A percentile compares a stretch with the other conserved stretches of the same genome.
These are phyloP conservation scores for Myriangium duriaei DNA, from an alignment of 2,329 filamentous ascomycete genomes.

Conservation along the genomic window DNA sequence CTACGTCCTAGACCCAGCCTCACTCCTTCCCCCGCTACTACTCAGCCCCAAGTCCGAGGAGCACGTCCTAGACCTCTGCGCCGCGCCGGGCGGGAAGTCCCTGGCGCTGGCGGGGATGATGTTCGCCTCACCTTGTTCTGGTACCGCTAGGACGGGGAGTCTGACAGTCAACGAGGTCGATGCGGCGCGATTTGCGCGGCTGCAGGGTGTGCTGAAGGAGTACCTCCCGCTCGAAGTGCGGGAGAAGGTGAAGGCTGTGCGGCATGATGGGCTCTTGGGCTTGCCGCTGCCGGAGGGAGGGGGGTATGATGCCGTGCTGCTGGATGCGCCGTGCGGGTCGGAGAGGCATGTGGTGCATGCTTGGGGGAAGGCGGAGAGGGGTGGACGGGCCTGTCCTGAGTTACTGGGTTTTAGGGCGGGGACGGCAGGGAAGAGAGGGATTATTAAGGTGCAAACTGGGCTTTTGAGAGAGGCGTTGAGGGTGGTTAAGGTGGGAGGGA, in stretches of 20 bases:
- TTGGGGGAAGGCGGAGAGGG: conserved; percentile 19
- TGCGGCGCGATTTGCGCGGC: conserved; percentile 21
- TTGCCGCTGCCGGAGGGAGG: conserved; percentile 20
- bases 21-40: conserved; percentile 24
- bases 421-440: conserved; percentile 25
- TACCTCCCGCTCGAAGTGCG: conserved; percentile 17
- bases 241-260: conserved; percentile 14
- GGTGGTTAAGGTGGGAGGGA: conserved; percentile 24
- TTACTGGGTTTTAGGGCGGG: conserved; percentile 10
- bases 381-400: conserved; percentile 12
- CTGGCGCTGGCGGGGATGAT: conserved; percentile 24
- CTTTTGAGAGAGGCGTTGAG: conserved; percentile 27
- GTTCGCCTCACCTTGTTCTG: conserved; percentile 14
- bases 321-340: conserved; percentile 31
- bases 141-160: too few species aligned
- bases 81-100: conserved; percentile 27
- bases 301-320: conserved; percentile 29
- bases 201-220: conserved; percentile 17
- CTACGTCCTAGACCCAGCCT: conserved; percentile 22
- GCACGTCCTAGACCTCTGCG: conserved; percentile 29
- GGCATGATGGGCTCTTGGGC: conserved; percentile 17
- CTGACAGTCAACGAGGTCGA: conserved; percentile 30
- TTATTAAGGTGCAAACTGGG: conserved; percentile 23
- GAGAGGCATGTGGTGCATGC: conserved; percentile 30
- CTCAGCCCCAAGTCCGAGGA: conserved; percentile 25